A percentile compares a stretch with the other conserved stretches of the same genome.
Evolutionary conservation across 2,329 filamentous ascomycete genomes (phyloP).

Genomic region (Talaromyces pinophilus): DNA sequence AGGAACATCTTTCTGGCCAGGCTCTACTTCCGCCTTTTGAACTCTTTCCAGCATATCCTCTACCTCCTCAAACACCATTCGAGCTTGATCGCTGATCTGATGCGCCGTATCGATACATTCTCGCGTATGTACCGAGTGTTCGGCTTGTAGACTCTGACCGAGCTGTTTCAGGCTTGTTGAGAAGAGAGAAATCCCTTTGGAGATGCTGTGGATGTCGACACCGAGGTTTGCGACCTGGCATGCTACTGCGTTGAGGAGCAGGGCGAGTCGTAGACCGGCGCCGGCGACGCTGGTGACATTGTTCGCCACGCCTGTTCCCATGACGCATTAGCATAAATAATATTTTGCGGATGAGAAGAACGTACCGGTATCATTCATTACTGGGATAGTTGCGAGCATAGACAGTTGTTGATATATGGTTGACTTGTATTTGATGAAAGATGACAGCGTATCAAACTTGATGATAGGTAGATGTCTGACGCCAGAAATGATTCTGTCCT

Average conservation of each 20-base stretch:
- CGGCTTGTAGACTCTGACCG: conserved; percentile 35
- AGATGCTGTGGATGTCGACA: conserved; percentile 46
- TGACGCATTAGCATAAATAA: background rate
- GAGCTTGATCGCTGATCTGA: conserved; percentile 44
- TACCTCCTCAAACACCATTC: conserved; percentile 44
- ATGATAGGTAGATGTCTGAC: background rate
- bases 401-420: background rate
- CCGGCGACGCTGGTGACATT: conserved; percentile 31
- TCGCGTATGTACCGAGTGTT: conserved; percentile 35
- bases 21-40: conserved; percentile 31
- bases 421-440: background rate
- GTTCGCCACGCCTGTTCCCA: conserved; percentile 7
- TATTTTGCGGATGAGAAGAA: background rate
- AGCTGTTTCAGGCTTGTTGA: conserved; percentile 44
- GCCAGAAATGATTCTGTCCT: background rate
- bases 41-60: conserved; percentile 44
- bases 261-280: conserved; percentile 44
- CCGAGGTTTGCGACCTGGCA: conserved; percentile 43
- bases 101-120: conserved; percentile 39
- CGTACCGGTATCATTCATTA: conserved; percentile 10
- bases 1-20: conserved; percentile 28
- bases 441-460: background rate
- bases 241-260: conserved; percentile 46
- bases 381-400: conserved; percentile 11
- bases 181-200: conserved; percentile 45